Evolutionary conservation across 192 early-diverging fungal species (phyloP), one percentile per base, ranked within the genome.

Genomic region (Podila epicladia): DNA sequence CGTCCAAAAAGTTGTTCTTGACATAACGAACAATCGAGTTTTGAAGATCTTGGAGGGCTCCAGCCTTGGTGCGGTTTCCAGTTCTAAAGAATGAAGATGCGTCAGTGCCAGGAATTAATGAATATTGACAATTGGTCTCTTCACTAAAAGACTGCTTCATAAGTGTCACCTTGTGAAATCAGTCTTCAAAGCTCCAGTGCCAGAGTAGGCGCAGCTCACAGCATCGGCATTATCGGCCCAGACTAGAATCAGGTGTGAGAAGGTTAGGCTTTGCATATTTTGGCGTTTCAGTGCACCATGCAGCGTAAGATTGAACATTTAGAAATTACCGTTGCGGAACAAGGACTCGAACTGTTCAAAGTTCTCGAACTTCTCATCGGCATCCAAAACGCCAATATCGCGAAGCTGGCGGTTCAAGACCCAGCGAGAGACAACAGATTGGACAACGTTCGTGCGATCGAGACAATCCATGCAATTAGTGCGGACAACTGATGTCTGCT

Each of bases 381-480:
- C 72, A 5, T 82, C 83, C 60, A 97, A 76, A 22, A 96, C 85
- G 45, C 87, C 89, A 12, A 91, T 66, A 22, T 91, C 88, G 9
- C 89, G 86, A 31, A 99, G 85, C 86, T 97, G 95, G 58, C 80
- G 69, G 45, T 88, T 89, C 61, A 99, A 85, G 2, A 93, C 79
- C 58, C 79, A 83, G 31, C 92, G 88, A 15, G 97, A 95, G 35
- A 99, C 82, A 38, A 97, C 93, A 29, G 92, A 94, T 77, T 99
- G 98, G 22, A 98, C 97, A 28, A 99, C 97, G 75, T 99, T 99
- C 33, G 98, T 99, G 72, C 98, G 92, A 77, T 99, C 98, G 41
- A 99, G 84, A 82, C 98, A 99, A 85, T 99, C 98, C 94, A 99
- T 98, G 84, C 98, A 99, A 83, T 99, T 99, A 3, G 97, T 93